Percentiles rank a stretch among this genome's conserved stretches.
Conservation (phyloP, 2,329 filamentous ascomycete genomes). For the Hyphodiscus sp. region DNA sequence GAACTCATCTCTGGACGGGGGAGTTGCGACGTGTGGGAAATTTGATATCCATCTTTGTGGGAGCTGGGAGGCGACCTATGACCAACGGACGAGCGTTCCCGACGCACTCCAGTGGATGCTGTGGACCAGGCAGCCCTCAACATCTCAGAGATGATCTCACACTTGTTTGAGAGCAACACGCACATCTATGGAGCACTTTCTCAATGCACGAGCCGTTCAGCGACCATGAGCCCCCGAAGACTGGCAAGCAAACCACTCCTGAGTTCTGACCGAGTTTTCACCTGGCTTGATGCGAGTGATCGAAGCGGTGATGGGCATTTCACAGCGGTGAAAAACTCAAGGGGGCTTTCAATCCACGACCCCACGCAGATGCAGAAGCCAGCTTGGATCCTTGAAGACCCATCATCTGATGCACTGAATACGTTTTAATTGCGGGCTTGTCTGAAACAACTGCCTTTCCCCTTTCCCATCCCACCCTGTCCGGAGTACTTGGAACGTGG, state of each 20-base stretch:
- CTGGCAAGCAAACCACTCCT: not conserved
- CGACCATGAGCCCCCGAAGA: too few species aligned
- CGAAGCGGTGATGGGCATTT: not conserved
- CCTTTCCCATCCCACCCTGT: not conserved
- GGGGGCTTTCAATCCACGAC: not conserved
- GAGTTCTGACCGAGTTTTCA: not conserved
- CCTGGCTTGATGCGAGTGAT: not conserved
- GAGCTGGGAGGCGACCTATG: not conserved
- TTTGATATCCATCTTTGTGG: constrained; percentile 3
- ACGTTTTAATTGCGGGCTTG: constrained; percentile 1
- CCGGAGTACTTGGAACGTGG: too few species aligned
- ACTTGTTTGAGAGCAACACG: not conserved
- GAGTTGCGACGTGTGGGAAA: not conserved
- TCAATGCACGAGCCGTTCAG: not conserved
- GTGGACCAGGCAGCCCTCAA: not conserved
- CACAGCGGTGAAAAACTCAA: not conserved
- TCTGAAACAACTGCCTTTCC: not conserved
- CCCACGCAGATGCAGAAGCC: not conserved
- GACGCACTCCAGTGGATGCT: not conserved
- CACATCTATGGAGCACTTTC: not conserved
- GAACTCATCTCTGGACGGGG: not conserved
- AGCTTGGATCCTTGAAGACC: constrained; percentile 4
- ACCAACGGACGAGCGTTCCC: not conserved
- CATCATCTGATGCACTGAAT: constrained; percentile 12
- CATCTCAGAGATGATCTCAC: not conserved